Percentiles rank a stretch among this genome's conserved stretches.
Evolutionary conservation across 1,139 yeast species (phyloP).

Genomic region (Casaregolazyma lundiana): DNA sequence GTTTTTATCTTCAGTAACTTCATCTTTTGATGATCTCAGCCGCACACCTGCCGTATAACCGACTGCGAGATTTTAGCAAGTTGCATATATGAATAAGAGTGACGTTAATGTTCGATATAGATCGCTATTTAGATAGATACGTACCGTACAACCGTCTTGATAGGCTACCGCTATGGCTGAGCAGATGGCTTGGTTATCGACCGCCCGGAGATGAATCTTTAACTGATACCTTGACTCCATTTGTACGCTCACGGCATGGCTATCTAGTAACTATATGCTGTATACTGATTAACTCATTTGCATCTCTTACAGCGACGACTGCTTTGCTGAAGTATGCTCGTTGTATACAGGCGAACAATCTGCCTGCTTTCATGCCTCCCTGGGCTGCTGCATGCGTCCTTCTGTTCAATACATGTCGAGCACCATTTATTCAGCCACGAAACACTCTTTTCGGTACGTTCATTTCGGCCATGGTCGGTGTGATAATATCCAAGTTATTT

Average conservation of each 20-base stretch:
- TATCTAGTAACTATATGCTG: constrained; percentile 16
- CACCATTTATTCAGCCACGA: constrained; percentile 67
- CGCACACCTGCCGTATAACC: too few species aligned
- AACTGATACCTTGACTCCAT: constrained; percentile 9
- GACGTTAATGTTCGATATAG: neutral
- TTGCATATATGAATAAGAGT: neutral
- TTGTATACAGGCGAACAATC: constrained; percentile 44
- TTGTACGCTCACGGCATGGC: constrained; percentile 12
- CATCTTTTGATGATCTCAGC: neutral
- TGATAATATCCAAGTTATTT: constrained; percentile 54
- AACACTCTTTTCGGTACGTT: constrained; percentile 57
- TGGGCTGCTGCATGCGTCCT: constrained; percentile 63
- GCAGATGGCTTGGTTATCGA: constrained; percentile 25
- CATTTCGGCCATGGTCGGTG: constrained; percentile 49
- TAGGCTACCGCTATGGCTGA: constrained; percentile 19
- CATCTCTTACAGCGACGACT: constrained; percentile 48
- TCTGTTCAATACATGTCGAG: constrained; percentile 51
- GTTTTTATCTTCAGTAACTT: neutral
- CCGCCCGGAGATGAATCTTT: constrained; percentile 4
- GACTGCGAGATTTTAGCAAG: too few species aligned
- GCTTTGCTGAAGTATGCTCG: constrained; percentile 48
- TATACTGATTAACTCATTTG: constrained; percentile 39
- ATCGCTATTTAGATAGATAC: constrained; percentile 15
- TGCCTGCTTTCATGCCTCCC: constrained; percentile 57
- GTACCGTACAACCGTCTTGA: constrained; percentile 24